Base-by-base conservation (phyloP, 2,329 filamentous ascomycete genomes). In the Trichoderma lentiforme region DNA sequence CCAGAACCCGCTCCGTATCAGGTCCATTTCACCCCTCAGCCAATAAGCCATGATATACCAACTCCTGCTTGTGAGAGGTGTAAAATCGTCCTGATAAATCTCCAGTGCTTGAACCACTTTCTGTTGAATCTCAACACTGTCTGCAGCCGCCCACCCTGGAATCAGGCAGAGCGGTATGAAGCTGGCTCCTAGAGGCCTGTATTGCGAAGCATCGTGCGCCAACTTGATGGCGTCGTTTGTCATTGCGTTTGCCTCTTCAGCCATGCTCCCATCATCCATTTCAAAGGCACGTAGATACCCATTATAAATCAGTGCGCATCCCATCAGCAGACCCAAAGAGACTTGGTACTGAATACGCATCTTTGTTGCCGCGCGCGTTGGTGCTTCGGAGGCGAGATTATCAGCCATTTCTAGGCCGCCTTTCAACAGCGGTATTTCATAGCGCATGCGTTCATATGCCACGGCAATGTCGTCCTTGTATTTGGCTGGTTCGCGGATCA, bases 161-260 rank as follows among this genome's bases (percentile, higher is more conserved):
- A 78, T 60, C 3, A 81, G 72, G 12, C 74, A 76, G 1, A 77
- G 67, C 6, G 78, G 76, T 32, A 79, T 74, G 26, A 78, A 77
- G 34, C 75, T 75, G 7, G 79, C 76, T 1, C 77, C 80, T 1
- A 80, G 58, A 6, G 80, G 79, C 8, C 77, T 63, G 58, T 77
- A 76, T 14, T 65, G 51, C 15, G 65, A 32, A 1, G 76, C 76
- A 12, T 72, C 62, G 18, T 77, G 68, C 3, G 76, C 76, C 12
- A 79, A 65, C 11, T 66, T 66, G 8, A 79, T 70, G 2, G 75
- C 72, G 36, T 80, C 77, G n/a, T 76, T 68, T 12, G 75, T 72
- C 47, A 76, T 74, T 3, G 30, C 32, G 9, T 73, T 58, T 21
- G 73, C 36, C 15, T 79, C 77, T 2, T 73, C 71, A 15, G 47